Base-by-base conservation (phyloP, 129 eudicot genomes). In the Cynara cardunculus region DNA sequence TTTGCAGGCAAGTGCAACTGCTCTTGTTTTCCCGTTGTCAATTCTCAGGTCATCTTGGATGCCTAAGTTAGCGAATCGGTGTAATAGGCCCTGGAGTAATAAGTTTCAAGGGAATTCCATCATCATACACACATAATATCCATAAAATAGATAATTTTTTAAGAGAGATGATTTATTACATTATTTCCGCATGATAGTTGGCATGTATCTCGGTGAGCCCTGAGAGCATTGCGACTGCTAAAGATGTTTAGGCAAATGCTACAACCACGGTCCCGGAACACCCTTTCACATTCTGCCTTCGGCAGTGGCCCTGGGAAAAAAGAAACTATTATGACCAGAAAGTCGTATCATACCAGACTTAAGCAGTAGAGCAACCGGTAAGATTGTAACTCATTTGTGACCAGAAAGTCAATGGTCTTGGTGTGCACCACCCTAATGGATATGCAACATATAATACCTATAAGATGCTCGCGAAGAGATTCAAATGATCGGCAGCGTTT, bases 391-490 rank as follows among this genome's bases (percentile, higher is more conserved):
- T 46, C 19, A 6, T 46, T 46, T 46, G 19, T 46, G 61, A 46
- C 61, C 19, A 46, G 61, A 46, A 13, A 46, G 19, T 46, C 61
- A 11, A 46, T 46, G 61, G 19, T 13, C 61, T 46, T 41, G 53
- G 53, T 41, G 53, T 18, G 12, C n/a, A 41, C 53, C 9, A 71
- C 78, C 32, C 21, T 25, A 67, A 24, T 21, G 30, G 67, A 30
- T 44, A 61, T 49, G 56, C 56, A 49, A 24, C 76, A 67, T 68
- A 41, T 75, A 46, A 3, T 44, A 21, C 98, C 99, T 66, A 96
- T 96, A 75, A 96, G 98, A 83, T 96, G 99, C 82, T 96, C 99
- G 24, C 99, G 85, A 22, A 96, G 88, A 78, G 99, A 96, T 80
- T 96, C 99, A 79, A 91, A 87, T 2, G 98, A 96, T 37, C 97